These are phyloP conservation scores for Mallotus japonicus DNA, from an alignment of 441 rosid genomes.

Conservation along the genomic window DNA sequence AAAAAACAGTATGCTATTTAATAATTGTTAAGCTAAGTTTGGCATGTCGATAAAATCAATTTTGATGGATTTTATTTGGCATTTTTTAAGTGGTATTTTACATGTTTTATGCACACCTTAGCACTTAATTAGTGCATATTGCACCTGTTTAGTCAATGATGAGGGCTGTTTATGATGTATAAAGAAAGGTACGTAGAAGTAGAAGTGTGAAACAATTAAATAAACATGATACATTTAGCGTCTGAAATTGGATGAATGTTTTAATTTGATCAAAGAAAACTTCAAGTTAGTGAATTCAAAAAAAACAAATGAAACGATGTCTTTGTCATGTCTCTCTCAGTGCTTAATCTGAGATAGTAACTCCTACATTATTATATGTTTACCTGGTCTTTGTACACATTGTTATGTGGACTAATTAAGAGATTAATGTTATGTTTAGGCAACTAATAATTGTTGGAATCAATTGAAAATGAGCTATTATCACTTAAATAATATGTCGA, in stretches of 20 bases:
- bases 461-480: too few species aligned
- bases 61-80: neutral
- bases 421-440: too few species aligned
- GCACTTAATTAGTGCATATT: neutral
- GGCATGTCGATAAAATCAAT: neutral
- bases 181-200: neutral
- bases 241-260: neutral
- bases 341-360: neutral
- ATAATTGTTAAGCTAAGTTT: too few species aligned
- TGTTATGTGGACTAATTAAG: too few species aligned
- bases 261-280: neutral
- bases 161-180: too few species aligned
- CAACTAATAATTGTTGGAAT: too few species aligned
- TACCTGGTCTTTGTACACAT: too few species aligned
- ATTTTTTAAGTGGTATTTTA: neutral
- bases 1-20: too few species aligned
- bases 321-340: too few species aligned
- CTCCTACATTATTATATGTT: too few species aligned
- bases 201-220: neutral
- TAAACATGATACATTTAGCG: neutral
- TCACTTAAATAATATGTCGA: too few species aligned
- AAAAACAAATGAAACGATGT: neutral
- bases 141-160: neutral
- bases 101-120: neutral
- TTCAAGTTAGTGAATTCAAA: neutral